Conservation (phyloP, 108 stramenopile species). For the Schizochytrium sp. region DNA sequence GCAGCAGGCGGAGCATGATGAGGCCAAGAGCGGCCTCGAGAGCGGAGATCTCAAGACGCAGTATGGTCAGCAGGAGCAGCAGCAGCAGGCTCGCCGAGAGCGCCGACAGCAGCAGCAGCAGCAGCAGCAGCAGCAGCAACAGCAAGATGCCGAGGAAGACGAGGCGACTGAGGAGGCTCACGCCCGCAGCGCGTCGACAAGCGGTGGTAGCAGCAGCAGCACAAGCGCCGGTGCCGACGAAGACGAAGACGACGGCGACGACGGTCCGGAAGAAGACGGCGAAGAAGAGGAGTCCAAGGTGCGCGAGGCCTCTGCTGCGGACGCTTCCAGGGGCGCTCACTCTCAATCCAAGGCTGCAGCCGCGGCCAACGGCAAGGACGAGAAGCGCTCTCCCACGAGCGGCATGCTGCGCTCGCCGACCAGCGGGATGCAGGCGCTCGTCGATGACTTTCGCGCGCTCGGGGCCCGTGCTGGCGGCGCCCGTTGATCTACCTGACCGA, state of each 20-base stretch:
- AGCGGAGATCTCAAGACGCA: too few relatives aligned
- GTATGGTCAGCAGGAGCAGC: too few relatives aligned
- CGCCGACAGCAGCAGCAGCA: too few relatives aligned
- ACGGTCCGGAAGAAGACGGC: not conserved
- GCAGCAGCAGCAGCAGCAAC: too few relatives aligned
- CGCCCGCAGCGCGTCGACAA: not conserved
- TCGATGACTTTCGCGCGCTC: not conserved
- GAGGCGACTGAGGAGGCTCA: not conserved
- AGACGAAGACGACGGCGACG: not conserved
- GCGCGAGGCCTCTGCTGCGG: not conserved
- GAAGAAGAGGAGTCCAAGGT: not conserved
- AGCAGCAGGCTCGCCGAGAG: too few relatives aligned
- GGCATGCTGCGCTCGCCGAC: too few relatives aligned
- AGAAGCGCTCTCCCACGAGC: too few relatives aligned
- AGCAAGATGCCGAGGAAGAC: too few relatives aligned
- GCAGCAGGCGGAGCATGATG: too few relatives aligned
- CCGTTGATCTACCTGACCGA: too few relatives aligned
- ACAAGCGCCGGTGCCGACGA: not conserved
- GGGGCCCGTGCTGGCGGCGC: not conserved
- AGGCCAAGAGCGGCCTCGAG: too few relatives aligned
- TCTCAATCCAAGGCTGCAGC: not conserved
- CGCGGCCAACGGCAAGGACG: too few relatives aligned
- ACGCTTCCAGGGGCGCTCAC: not conserved
- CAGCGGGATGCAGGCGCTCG: not conserved
- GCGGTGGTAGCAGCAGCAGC: not conserved